A percentile compares a stretch with the other conserved stretches of the same genome.
Evolutionary conservation across 805 yeast species (phyloP).

Genomic region (Vanderwaltozyma verrucispora): DNA sequence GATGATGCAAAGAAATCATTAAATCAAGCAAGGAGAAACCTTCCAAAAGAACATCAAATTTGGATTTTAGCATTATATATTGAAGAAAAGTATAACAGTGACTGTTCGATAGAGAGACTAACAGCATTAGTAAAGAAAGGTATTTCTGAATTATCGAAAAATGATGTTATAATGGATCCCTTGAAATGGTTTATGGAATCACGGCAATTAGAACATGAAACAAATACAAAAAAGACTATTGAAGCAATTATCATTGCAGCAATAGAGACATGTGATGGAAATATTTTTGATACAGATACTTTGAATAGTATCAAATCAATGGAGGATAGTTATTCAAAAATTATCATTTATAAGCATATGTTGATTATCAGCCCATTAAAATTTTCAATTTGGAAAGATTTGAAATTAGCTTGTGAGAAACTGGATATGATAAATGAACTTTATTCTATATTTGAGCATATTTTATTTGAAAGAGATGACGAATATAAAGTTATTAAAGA

Average conservation of each 20-base stretch:
- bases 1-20: constrained; percentile 44
- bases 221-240: constrained; percentile 31
- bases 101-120: constrained; percentile 31
- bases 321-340: constrained; percentile 22
- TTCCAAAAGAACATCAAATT: constrained; percentile 39
- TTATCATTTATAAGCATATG: constrained; percentile 34
- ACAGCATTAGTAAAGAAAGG: constrained; percentile 26
- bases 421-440: constrained; percentile 25
- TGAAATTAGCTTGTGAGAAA: constrained; percentile 30
- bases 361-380: constrained; percentile 39
- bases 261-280: constrained; percentile 27
- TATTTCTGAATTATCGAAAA: constrained; percentile 40
- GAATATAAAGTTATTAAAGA: constrained; percentile 33
- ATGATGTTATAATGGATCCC: constrained; percentile 28
- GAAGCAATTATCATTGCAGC: constrained; percentile 41
- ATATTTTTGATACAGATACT: constrained; percentile 9
- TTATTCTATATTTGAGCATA: constrained; percentile 40
- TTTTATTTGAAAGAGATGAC: constrained; percentile 29
- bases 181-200: constrained; percentile 51
- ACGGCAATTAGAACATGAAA: constrained; percentile 35
- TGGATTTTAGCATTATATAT: constrained; percentile 65
- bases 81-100: constrained; percentile 43
- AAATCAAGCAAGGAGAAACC: constrained; percentile 47
- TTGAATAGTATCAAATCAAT: constrained; percentile 13
- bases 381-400: constrained; percentile 39